Evolutionary conservation across 2,329 filamentous ascomycete species (phyloP), one percentile per base, ranked within the genome.

Genomic region (Pseudovirgaria hyperparasitica): DNA sequence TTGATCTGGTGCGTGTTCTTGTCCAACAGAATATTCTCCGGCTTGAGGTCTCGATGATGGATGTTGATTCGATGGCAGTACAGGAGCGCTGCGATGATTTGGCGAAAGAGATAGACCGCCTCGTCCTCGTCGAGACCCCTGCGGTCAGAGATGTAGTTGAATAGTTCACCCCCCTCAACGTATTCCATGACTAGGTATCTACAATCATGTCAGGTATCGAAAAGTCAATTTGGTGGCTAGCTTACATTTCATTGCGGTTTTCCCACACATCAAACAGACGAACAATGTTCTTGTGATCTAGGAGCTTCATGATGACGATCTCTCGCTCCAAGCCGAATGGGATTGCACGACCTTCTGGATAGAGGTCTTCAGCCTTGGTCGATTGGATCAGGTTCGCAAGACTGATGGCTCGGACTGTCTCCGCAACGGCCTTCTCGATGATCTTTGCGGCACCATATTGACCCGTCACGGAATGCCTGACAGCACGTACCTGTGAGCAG

Each of bases 221-320:
- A 13, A 22, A 6, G 5, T 19, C 11, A 13, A 13, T 9, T 4
- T 7, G 9, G 14, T 4, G 19, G n/a, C 4, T 19, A 5, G 47
- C 81, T 61, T 64, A 94, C 82, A 98, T 76, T 54, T 98, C 86
- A 30, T 84, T 81, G 13, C 82, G 71, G 48, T 94, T 96, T 58
- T 98, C 90, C 87, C 87, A 98, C 16, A 98, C 87, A 56, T 98
- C 90, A 49, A 87, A 90, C 7, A 98, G 61, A 40, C 81, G 82
- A 54, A 94, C 86, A 43, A 96, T 87, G 50, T 96, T 90, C 5
- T 79, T 82, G 55, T 98, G 90, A 45, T 93, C 78, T 34, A 96
- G 82, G 31, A 96, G 68, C 58, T 94, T 96, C 70, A 98, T 84
- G 42, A 98, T 92, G 17, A 87, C 85, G 21, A 98, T 86, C 50